Evolutionary conservation across 306 rosid species (phyloP), one percentile per base, ranked within the genome.

Genomic region (Vicia sativa): DNA sequence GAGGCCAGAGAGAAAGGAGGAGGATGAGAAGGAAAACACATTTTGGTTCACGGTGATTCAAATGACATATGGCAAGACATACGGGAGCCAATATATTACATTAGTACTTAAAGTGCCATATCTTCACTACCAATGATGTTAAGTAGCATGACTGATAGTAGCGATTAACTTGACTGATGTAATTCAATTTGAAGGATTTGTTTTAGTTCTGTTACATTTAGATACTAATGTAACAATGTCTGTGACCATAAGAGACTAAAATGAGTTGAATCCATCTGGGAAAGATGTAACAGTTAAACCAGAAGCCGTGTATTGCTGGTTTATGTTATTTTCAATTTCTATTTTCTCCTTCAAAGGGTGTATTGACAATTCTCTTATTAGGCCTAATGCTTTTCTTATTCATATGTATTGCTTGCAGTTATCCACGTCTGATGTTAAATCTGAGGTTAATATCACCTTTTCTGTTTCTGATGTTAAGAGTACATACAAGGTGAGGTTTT

Each of bases 401-500:
- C 58, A 35, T 46, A 67, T 45, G 54, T 59, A 65, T 78, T 87
- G 56, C 72, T 62, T 74, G 70, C 82, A 86, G 89, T 42, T 74
- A 52, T 73, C 77, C 58, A 50, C 67, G 11, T 19, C 78, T n/a
- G n/a, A n/a, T n/a, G n/a, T n/a, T n/a, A n/a, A n/a, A n/a, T n/a
- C n/a, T 64, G 73, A 80, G 44, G 62, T 68, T 70, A 77, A 76
- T 11, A 64, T 86, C 11, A 63, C 66, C 74, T 72, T 82, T 77
- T 68, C 89, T 41, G 79, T 81, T 64, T 86, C 87, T 21, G 78
- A 84, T 53, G 85, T 86, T 56, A 84, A 77, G 78, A 77, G 70
- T 81, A 81, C 42, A 70, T 91, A 87, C 81, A 88, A 81, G 87
- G 97, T 86, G 45, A 52, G 76, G 34, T 46, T 62, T 76, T 56